Evolutionary conservation across 108 stramenopile genomes (phyloP), one percentile per base, ranked within the genome.

Genomic region (Nitzschia sp.): DNA sequence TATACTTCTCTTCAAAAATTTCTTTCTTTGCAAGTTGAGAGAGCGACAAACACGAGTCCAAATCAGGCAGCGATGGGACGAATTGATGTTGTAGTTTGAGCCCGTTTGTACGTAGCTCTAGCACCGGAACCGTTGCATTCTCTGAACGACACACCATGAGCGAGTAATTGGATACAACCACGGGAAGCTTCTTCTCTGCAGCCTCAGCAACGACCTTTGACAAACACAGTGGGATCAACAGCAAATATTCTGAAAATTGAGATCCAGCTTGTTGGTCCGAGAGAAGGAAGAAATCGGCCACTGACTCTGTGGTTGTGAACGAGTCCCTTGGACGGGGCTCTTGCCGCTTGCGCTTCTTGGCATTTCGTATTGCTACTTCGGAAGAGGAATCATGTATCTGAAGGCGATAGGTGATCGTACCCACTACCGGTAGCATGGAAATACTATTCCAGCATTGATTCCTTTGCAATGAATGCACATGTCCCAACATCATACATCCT

Each of bases 181-280:
- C 72, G 1, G 26, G 15, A 22, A 50, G 19, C 1, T 65, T 51
- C 6, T 21, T 58, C 29, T n/a, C 26, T 9, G 67, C 56, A 20
- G 78, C 78, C 43, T 73, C 63, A 29, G 43, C 69, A 10, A 44
- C 67, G 11, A 25, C n/a, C 42, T 61, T 64, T 21, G 51, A 39
- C 3, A 72, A 43, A 24, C 17, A 8, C n/a, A 34, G 40, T n/a
- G 73, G 73, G 21, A 80, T 56, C 2, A 63, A 66, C 29, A 80
- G 37, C 3, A 70, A 57, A 51, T 70, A 71, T 44, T 59, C 76
- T 25, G 53, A 12, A 54, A 54, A 8, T 20, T 55, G 11, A 7
- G 21, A 55, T 3, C 1, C 19, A 24, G 54, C 3, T 2, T 34
- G 29, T 34, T 2, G 21, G 25, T 59, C 57, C 24, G 34, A 40